phyloP scores from a whole-genome alignment of 2,329 filamentous ascomycete genomes.

The Fusarium guadeloupense region DNA sequence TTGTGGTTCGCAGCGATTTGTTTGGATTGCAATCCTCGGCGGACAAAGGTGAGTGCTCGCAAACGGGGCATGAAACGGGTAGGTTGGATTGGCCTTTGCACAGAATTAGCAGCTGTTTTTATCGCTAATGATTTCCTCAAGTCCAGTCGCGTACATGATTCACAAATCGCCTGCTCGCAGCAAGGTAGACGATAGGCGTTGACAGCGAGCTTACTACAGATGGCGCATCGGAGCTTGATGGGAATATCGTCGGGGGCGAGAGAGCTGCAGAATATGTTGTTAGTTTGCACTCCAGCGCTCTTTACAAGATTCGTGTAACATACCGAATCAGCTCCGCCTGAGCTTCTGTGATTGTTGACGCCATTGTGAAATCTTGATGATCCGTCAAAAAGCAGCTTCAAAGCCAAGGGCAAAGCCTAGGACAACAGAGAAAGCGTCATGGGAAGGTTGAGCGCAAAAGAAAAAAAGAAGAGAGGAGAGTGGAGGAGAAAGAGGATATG shows the following conservation, averaged over 20 bases:
- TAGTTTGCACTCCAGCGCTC: slow-evolving; percentile 10
- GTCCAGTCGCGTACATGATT: slow-evolving; percentile 68
- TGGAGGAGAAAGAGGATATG: slow-evolving; percentile 14
- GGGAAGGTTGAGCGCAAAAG: slow-evolving; percentile 24
- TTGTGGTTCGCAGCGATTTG: slow-evolving; percentile 90
- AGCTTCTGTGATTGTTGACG: slow-evolving; percentile 55
- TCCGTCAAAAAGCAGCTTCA: slow-evolving; percentile 30
- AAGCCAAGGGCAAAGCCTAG: slow-evolving; percentile 35
- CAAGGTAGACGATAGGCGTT: slow-evolving; percentile 93
- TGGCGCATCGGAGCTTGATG: slow-evolving; percentile 94
- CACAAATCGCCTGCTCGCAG: slow-evolving; percentile 95
- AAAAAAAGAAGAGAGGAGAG: slow-evolving; percentile 1
- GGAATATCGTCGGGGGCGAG: slow-evolving; percentile 86
- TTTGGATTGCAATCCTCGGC: slow-evolving; percentile 87
- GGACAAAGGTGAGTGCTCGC: slow-evolving; percentile 89
- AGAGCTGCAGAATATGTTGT: slow-evolving; percentile 64
- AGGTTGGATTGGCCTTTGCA: slow-evolving; percentile 76
- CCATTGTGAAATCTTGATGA: slow-evolving; percentile 44
- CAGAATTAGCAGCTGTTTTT: slow-evolving; percentile 20
- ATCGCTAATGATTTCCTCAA: not conserved
- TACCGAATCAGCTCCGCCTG: slow-evolving; percentile 69
- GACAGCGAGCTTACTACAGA: slow-evolving; percentile 88
- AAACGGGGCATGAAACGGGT: slow-evolving; percentile 85
- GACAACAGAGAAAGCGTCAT: slow-evolving; percentile 37
- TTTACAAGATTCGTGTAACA: slow-evolving; percentile 3